Conservation (phyloP, 2,329 filamentous ascomycete species). For the Paraconiothyrium sp. region DNA sequence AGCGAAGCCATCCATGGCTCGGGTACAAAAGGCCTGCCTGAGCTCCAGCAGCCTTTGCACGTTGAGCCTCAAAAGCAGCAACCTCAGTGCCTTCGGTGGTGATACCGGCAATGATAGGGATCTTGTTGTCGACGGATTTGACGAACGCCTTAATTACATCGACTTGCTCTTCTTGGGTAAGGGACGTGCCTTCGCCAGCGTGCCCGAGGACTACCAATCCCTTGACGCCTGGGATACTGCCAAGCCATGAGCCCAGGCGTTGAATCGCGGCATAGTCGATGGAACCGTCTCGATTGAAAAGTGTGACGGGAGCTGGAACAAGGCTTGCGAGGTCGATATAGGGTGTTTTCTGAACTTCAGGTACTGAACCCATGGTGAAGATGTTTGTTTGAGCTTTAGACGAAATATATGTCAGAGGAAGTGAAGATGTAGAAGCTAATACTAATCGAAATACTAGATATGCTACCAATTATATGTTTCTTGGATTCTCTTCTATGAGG, state of each 20-base stretch:
- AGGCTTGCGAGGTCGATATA: constrained; percentile 60
- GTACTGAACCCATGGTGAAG: constrained; percentile 36
- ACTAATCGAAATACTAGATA: neutral
- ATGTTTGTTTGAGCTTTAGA: neutral
- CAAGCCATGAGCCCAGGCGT: constrained; percentile 63
- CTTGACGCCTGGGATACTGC: constrained; percentile 61
- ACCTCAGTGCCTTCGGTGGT: constrained; percentile 64
- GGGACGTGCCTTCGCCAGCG: constrained; percentile 64
- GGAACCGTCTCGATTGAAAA: constrained; percentile 59
- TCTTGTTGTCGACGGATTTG: constrained; percentile 61
- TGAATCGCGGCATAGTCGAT: constrained; percentile 64
- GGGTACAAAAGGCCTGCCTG: constrained; percentile 63
- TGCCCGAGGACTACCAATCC: constrained; percentile 65
- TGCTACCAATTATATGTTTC: constrained; percentile 5
- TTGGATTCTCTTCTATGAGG: neutral
- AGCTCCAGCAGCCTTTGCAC: constrained; percentile 61
- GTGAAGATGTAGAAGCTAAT: constrained; percentile 3
- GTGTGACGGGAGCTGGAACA: constrained; percentile 62
- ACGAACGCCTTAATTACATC: constrained; percentile 63
- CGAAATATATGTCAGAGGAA: neutral
- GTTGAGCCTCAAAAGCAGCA: constrained; percentile 61
- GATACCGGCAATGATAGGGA: constrained; percentile 64
- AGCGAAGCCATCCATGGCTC: constrained; percentile 65
- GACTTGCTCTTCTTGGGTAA: constrained; percentile 61
- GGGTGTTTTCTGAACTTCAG: constrained; percentile 31